Evolutionary conservation across 192 early-diverging fungal species (phyloP), one percentile per base, ranked within the genome.

Genomic region (Podila verticillata): DNA sequence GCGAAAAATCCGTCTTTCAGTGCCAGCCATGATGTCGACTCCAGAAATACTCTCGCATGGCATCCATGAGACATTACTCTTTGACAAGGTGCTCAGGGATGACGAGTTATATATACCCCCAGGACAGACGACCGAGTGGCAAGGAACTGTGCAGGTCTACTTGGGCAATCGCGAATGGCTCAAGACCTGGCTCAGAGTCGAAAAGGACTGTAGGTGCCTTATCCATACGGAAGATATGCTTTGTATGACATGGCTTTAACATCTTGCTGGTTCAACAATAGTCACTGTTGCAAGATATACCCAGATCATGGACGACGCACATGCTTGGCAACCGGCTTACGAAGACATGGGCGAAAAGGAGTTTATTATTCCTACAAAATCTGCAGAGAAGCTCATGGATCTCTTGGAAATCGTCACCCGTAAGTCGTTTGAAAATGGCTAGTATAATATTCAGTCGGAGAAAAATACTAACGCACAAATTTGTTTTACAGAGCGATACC

Each of bases 41-140:
- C 89, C 92, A 3, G 84, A 88, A 32, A 68, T 88, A 15, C 70
- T 95, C n/a, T 87, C 89, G 15, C 90, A 93, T 31, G 90, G 90
- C 13, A 87, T 91, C 24, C 86, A 86, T 48, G 91, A 95, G 81
- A 73, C 89, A 24, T 64, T 89, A 7, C 75, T 85, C 26, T 93
- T 95, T 84, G 92, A 95, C 68, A 86, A 87, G 48, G 87, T 84
- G n/a, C 58, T 95, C 44, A 86, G 87, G 22, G 88, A 91, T 4
- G 84, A 87, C 17, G 92, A 90, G 70, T 84, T 84, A 26, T 91
- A 90, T 70, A 39, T 61, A 4, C 74, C 86, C 4, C 85, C 85
- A 10, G 75, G 74, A 56, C 72, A 78, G 56, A 80, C 65, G 15
- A 36, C 62, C 15, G 80, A 83, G 26, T 88, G 81, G 82, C 69